These are phyloP conservation scores for Chrysosphaeria jannelii DNA, from an alignment of 2,329 filamentous ascomycete genomes.

Conservation along the genomic window DNA sequence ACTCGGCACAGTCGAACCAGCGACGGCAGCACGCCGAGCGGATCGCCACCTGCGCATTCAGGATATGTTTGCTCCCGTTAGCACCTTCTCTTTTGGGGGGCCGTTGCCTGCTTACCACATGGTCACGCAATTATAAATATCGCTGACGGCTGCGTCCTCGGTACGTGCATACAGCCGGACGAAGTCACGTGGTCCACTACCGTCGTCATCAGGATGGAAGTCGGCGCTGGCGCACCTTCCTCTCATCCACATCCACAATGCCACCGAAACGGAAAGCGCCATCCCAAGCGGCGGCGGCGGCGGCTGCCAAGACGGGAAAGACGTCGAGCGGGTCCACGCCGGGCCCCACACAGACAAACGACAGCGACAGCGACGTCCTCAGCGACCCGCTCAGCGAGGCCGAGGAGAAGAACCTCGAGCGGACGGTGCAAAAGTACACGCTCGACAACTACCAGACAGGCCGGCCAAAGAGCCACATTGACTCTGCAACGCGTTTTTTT, in stretches of 20 bases:
- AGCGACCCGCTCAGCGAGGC: constrained; percentile 20
- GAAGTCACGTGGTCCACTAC: too few species aligned
- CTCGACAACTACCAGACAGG: constrained; percentile 11
- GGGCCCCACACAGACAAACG: constrained; percentile 26
- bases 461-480: constrained; percentile 3
- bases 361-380: constrained; percentile 15
- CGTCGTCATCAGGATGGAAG: too few species aligned
- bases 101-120: too few species aligned
- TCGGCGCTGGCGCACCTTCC: too few species aligned
- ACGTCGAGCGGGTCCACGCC: constrained; percentile 28
- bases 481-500: constrained; percentile 8
- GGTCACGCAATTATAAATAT: too few species aligned
- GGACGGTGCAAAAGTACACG: constrained; percentile 29
- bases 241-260: constrained; percentile 15
- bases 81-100: too few species aligned
- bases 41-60: constrained; percentile 93
- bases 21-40: constrained; percentile 87
- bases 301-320: constrained; percentile 20
- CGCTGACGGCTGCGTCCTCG: too few species aligned
- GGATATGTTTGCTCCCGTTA: constrained; percentile 91
- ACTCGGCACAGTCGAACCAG: constrained; percentile 98
- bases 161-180: too few species aligned
- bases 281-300: constrained; percentile 13
- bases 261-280: constrained; percentile 40
- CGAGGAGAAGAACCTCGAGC: constrained; percentile 21